These are phyloP conservation scores for Solanum bulbocastanum DNA, from an alignment of 257 asterid species.

Conservation along the genomic window DNA sequence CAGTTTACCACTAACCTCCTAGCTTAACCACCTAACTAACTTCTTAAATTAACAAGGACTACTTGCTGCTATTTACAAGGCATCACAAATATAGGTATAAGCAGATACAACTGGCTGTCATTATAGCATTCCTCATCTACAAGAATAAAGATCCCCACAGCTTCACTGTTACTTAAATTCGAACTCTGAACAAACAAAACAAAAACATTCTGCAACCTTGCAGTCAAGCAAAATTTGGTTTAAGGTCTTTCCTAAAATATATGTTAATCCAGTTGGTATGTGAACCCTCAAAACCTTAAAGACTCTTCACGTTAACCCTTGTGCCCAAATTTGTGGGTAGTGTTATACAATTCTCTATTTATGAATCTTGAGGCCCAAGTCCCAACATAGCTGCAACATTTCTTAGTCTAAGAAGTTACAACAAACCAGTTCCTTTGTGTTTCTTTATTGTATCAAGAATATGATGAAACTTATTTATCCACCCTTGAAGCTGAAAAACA, in stretches of 20 bases:
- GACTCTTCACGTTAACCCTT: not conserved
- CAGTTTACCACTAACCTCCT: not conserved
- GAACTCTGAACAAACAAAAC: not conserved
- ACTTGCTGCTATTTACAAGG: not conserved
- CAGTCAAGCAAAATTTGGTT: not conserved
- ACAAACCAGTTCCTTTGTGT: not conserved
- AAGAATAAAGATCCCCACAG: not conserved
- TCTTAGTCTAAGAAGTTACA: not conserved
- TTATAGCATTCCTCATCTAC: not conserved
- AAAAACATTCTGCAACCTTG: not conserved
- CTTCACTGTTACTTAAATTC: not conserved
- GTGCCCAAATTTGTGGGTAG: not conserved
- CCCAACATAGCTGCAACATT: not conserved
- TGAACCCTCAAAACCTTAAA: not conserved
- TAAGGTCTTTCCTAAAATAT: not conserved
- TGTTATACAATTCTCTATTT: not conserved
- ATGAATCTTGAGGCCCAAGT: not conserved
- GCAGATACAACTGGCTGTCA: not conserved
- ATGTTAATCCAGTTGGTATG: not conserved
- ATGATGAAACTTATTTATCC: not conserved
- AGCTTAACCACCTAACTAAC: not conserved
- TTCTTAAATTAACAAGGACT: not conserved
- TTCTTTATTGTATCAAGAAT: not conserved
- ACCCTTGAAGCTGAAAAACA: not conserved
- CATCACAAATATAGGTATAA: not conserved